Evolutionary conservation across 2,329 filamentous ascomycete genomes (phyloP).

Genomic region (Teratosphaeria epicoccoides): DNA sequence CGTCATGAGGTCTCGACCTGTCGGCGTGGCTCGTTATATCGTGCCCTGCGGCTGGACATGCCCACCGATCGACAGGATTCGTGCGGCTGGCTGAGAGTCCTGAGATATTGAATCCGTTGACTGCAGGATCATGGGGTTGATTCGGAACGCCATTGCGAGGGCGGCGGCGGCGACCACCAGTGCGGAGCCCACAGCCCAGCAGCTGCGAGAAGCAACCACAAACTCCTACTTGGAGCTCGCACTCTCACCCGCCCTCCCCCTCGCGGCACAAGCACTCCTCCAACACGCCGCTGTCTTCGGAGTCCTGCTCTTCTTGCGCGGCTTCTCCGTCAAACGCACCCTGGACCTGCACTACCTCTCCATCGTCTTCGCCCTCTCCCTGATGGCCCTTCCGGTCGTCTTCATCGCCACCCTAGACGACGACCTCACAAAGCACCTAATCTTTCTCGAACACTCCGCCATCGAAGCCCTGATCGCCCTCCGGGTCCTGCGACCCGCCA

Average conservation of each 20-base stretch:
- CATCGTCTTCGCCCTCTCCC: constrained; percentile 7
- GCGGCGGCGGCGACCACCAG: neutral
- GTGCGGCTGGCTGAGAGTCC: too few relatives aligned
- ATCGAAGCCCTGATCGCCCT: constrained; percentile 8
- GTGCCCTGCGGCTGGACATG: too few relatives aligned
- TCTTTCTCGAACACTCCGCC: constrained; percentile 12
- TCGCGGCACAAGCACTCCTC: constrained; percentile 4
- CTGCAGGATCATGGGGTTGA: neutral
- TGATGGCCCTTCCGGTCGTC: constrained; percentile 7
- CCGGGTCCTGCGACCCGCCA: constrained; percentile 5
- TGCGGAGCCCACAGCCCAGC: neutral
- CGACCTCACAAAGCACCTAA: constrained; percentile 7
- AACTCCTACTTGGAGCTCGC: constrained; percentile 1
- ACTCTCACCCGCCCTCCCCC: constrained; percentile 3
- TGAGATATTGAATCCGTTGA: too few relatives aligned
- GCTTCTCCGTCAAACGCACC: constrained; percentile 7
- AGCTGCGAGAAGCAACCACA: constrained; percentile 4
- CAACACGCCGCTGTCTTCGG: constrained; percentile 9
- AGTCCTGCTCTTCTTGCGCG: constrained; percentile 9
- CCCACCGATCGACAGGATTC: too few relatives aligned
- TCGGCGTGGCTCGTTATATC: neutral
- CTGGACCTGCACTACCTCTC: constrained; percentile 12
- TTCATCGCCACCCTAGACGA: constrained; percentile 7
- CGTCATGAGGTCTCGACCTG: neutral
- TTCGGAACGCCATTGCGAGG: neutral